Percentiles rank a stretch among this genome's conserved stretches.
These are phyloP conservation scores for Fonsecaea multimorphosa DNA, from an alignment of 2,329 filamentous ascomycete genomes.

Conservation along the genomic window DNA sequence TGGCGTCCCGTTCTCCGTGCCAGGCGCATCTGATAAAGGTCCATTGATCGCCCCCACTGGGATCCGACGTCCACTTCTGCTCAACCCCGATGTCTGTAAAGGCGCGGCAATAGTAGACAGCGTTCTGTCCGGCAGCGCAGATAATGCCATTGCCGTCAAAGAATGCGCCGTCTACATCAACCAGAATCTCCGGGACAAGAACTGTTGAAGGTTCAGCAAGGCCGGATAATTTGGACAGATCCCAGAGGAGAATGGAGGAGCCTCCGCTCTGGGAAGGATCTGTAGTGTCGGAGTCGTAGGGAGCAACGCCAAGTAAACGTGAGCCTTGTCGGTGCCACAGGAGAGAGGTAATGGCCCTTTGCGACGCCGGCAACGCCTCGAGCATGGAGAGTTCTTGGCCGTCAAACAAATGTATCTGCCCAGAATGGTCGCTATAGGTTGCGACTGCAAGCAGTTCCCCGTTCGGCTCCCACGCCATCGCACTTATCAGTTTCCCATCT, in stretches of 20 bases:
- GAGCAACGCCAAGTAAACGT: slow-evolving; percentile 52
- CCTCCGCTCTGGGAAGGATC: slow-evolving; percentile 16
- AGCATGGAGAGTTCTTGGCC: slow-evolving; percentile 49
- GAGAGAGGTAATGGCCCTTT: slow-evolving; percentile 52
- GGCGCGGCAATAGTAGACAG: slow-evolving; percentile 37
- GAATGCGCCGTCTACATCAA: slow-evolving; percentile 53
- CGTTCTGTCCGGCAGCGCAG: slow-evolving; percentile 36
- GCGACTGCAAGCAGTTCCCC: slow-evolving; percentile 55
- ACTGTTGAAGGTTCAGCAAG: slow-evolving; percentile 34
- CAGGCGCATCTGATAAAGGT: slow-evolving; percentile 49
- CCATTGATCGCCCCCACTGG: slow-evolving; percentile 45
- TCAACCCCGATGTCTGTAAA: slow-evolving; percentile 34
- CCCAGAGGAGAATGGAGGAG: slow-evolving; percentile 50
- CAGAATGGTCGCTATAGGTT: slow-evolving; percentile 51
- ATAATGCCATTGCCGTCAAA: slow-evolving; percentile 48
- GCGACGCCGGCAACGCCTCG: slow-evolving; percentile 54
- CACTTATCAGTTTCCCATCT: slow-evolving; percentile 47
- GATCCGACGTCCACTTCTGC: slow-evolving; percentile 33
- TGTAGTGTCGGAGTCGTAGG: slow-evolving; percentile 43
- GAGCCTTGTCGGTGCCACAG: slow-evolving; percentile 50
- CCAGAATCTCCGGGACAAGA: slow-evolving; percentile 43
- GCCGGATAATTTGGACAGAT: slow-evolving; percentile 39
- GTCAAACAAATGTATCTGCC: slow-evolving; percentile 53
- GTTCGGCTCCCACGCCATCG: slow-evolving; percentile 53
- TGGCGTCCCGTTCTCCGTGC: slow-evolving; percentile 41